Percentiles rank a stretch among this genome's conserved stretches.
phyloP scores from a whole-genome alignment of 129 eudicot species.

The Calendula officinalis region DNA sequence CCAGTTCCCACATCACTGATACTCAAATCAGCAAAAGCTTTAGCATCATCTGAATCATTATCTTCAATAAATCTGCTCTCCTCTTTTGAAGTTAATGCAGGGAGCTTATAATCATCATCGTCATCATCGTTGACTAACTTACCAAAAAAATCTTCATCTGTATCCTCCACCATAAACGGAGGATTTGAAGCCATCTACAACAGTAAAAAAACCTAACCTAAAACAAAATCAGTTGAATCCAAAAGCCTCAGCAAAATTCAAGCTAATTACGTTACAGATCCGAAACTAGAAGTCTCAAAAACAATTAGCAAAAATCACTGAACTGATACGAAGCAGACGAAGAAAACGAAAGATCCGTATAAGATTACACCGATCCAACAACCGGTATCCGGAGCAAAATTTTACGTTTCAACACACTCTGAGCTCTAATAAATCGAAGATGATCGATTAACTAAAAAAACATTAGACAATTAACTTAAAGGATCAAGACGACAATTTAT shows the following conservation, averaged over 20 bases:
- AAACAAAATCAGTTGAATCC: conserved; percentile 2
- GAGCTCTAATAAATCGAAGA: conserved; percentile 20
- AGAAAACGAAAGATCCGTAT: conserved; percentile 39
- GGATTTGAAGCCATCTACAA: conserved; percentile 61
- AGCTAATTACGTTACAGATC: conserved; percentile 42
- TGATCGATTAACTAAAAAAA: conserved; percentile 11
- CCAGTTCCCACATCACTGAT: conserved; percentile 44
- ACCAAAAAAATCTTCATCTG: conserved; percentile 94
- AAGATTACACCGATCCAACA: conserved; percentile 39
- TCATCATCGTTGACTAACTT: conserved; percentile 86
- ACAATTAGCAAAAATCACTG: conserved; percentile 2
- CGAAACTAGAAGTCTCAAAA: conserved; percentile 26
- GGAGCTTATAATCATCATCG: conserved; percentile 52
- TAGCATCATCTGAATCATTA: conserved; percentile 65
- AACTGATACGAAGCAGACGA: conserved; percentile 13
- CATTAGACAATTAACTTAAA: conserved; percentile 17
- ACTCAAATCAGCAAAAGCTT: conserved; percentile 76
- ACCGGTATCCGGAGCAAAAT: conserved; percentile 17
- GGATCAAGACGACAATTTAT: conserved; percentile 33
- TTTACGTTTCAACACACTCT: conserved; percentile 14
- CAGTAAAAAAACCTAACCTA: conserved; percentile 29
- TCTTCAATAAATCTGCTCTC: conserved; percentile 30
- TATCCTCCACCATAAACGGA: conserved; percentile 94
- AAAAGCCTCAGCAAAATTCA: conserved; percentile 23
- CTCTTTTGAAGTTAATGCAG: conserved; percentile 5